Evolutionary conservation across 495 filamentous ascomycete genomes (phyloP).

Genomic region (Penicilliopsis zonata): DNA sequence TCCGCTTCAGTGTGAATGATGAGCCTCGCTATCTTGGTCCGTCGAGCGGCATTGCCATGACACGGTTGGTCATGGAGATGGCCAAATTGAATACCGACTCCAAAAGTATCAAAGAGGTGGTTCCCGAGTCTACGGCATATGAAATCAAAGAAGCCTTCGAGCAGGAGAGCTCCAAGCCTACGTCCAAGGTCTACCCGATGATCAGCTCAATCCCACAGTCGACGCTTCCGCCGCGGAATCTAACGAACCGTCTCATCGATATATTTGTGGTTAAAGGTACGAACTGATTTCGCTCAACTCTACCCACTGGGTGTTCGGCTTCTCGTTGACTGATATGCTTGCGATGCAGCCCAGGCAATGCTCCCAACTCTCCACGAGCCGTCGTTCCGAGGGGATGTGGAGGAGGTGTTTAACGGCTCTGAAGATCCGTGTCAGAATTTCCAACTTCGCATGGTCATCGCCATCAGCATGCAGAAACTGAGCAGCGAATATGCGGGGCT

Average conservation of each 20-base stretch:
- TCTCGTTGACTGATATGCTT: slow-evolving; percentile 4
- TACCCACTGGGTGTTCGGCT: slow-evolving; percentile 2
- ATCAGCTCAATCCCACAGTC: slow-evolving; percentile 62
- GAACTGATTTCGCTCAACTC: slow-evolving; percentile 9
- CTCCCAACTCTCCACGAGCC: slow-evolving; percentile 78
- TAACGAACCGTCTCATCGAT: slow-evolving; percentile 64
- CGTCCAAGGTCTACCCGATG: slow-evolving; percentile 63
- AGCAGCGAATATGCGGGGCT: slow-evolving; percentile 69
- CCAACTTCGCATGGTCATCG: slow-evolving; percentile 74
- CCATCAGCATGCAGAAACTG: slow-evolving; percentile 84
- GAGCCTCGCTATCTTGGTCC: slow-evolving; percentile 83
- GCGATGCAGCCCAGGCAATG: slow-evolving; percentile 68
- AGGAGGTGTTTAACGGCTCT: slow-evolving; percentile 67
- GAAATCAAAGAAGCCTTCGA: slow-evolving; percentile 45
- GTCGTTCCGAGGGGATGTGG: slow-evolving; percentile 59
- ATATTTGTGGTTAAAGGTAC: slow-evolving; percentile 71
- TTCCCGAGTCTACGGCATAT: slow-evolving; percentile 54
- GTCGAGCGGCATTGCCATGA: slow-evolving; percentile 89
- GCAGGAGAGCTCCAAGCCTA: slow-evolving; percentile 46
- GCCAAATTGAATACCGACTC: slow-evolving; percentile 79
- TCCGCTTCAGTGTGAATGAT: slow-evolving; percentile 67
- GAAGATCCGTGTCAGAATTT: slow-evolving; percentile 75
- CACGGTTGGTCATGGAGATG: slow-evolving; percentile 85
- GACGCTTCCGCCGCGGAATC: slow-evolving; percentile 49
- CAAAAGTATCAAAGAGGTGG: slow-evolving; percentile 75